These are phyloP conservation scores for Diddensiella caesifluorescens DNA, from an alignment of 805 yeast genomes.

Conservation along the genomic window DNA sequence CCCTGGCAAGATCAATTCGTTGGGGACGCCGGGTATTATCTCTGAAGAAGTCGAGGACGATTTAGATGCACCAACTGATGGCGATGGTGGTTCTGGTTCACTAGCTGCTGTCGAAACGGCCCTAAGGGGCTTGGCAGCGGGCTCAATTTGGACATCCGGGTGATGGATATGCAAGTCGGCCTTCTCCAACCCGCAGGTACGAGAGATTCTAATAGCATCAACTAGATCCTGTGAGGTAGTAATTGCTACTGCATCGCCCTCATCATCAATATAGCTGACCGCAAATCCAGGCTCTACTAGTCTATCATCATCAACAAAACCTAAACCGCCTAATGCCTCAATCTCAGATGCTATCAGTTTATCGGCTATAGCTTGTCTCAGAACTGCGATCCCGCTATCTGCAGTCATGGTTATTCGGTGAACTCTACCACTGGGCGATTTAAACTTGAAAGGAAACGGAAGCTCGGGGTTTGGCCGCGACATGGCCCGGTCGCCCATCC, in stretches of 20 bases:
- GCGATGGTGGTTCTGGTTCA: constrained; percentile 4
- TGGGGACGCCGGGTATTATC: constrained; percentile 51
- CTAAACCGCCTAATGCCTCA: constrained; percentile 35
- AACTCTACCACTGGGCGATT: constrained; percentile 68
- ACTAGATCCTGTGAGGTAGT: constrained; percentile 67
- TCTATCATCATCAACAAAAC: constrained; percentile 24
- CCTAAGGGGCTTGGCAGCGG: constrained; percentile 13
- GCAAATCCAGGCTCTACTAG: constrained; percentile 43
- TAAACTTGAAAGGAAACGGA: constrained; percentile 58
- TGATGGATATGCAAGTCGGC: constrained; percentile 72
- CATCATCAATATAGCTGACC: constrained; percentile 76
- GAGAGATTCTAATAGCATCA: constrained; percentile 64
- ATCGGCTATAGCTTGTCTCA: constrained; percentile 39
- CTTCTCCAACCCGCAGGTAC: constrained; percentile 46
- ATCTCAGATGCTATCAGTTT: constrained; percentile 38
- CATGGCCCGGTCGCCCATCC: constrained; percentile 31
- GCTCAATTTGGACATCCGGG: constrained; percentile 43
- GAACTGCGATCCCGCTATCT: constrained; percentile 45
- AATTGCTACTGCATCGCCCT: constrained; percentile 72
- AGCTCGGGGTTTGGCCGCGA: constrained; percentile 7
- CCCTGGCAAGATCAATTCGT: constrained; percentile 59
- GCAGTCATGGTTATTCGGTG: constrained; percentile 63
- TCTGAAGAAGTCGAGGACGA: constrained; percentile 22
- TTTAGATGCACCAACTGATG: background rate
- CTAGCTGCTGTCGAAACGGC: constrained; percentile 5